phyloP scores from a whole-genome alignment of 2,329 filamentous ascomycete genomes.

The Calonectria pseudoreteaudii region DNA sequence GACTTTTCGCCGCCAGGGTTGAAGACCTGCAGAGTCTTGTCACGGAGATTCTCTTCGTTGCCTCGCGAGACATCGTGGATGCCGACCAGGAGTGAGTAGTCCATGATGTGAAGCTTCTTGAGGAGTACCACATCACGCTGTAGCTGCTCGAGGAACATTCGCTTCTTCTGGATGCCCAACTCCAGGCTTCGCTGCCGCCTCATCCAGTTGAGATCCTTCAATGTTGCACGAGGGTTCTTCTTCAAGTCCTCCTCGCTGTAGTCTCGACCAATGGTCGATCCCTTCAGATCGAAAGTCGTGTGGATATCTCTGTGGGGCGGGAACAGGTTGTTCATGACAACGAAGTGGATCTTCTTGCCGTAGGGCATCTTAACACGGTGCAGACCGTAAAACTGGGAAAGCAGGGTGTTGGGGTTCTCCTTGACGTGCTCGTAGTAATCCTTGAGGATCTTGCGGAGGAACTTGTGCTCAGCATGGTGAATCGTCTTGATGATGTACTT shows the following conservation, averaged over 20 bases:
- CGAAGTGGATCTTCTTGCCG: constrained; percentile 98
- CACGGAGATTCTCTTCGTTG: constrained; percentile 92
- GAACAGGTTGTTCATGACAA: constrained; percentile 99
- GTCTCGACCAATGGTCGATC: constrained; percentile 93
- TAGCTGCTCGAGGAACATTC: constrained; percentile 89
- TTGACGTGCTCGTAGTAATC: constrained; percentile 95
- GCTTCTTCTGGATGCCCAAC: constrained; percentile 88
- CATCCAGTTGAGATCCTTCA: constrained; percentile 98
- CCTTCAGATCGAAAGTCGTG: constrained; percentile 96
- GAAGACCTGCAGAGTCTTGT: constrained; percentile 93
- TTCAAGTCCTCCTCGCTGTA: constrained; percentile 89
- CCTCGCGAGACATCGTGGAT: constrained; percentile 92
- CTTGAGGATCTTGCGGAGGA: constrained; percentile 83
- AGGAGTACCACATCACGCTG: constrained; percentile 87
- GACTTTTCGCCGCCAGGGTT: constrained; percentile 81
- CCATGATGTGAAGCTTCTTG: constrained; percentile 95
- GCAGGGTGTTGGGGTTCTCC: constrained; percentile 93
- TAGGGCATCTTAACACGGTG: constrained; percentile 99
- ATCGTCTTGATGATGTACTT: constrained; percentile 99
- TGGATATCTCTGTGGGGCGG: constrained; percentile 98
- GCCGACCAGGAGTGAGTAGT: constrained; percentile 94
- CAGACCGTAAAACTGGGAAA: constrained; percentile 97
- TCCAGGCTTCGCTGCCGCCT: constrained; percentile 87
- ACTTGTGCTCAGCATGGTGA: constrained; percentile 93
- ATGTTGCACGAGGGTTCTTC: constrained; percentile 88